Conservation (phyloP, 2,329 filamentous ascomycete genomes). For the Aureobasidium sp. region DNA sequence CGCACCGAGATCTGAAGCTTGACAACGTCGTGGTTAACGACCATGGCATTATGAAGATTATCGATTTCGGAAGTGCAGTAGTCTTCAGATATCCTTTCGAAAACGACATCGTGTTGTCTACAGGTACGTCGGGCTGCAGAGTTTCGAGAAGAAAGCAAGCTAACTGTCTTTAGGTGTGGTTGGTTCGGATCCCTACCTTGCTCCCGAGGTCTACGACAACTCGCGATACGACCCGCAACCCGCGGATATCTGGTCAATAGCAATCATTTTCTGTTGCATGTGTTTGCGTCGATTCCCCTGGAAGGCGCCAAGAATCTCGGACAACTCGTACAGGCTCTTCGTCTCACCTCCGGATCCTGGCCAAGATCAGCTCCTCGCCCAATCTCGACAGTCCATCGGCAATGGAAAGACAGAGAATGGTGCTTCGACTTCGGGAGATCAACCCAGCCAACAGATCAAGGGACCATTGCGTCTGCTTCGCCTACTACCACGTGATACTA, state of each 20-base stretch:
- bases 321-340: slow-evolving; percentile 94
- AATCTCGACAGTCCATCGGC: slow-evolving; percentile 19
- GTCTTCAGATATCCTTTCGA: slow-evolving; percentile 98
- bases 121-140: slow-evolving; percentile 49
- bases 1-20: slow-evolving; percentile 89
- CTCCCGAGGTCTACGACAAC: slow-evolving; percentile 91
- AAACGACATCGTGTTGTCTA: slow-evolving; percentile 70
- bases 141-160: slow-evolving; percentile 1
- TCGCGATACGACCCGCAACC: slow-evolving; percentile 89
- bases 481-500: slow-evolving; percentile 76
- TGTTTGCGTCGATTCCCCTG: slow-evolving; percentile 88
- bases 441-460: slow-evolving; percentile 50
- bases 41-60: slow-evolving; percentile 97
- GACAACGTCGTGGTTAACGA: slow-evolving; percentile 98
- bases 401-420: slow-evolving; percentile 16
- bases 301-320: slow-evolving; percentile 85
- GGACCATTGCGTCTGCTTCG: slow-evolving; percentile 87
- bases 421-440: slow-evolving; percentile 15
- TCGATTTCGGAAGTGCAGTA: slow-evolving; percentile 95
- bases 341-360: slow-evolving; percentile 74
- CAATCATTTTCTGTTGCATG: slow-evolving; percentile 99
- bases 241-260: slow-evolving; percentile 94
- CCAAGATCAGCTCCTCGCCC: slow-evolving; percentile 25
- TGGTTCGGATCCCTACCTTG: slow-evolving; percentile 89
- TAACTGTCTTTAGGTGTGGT: slow-evolving; percentile 52